A percentile compares a stretch with the other conserved stretches of the same genome.
phyloP scores from a whole-genome alignment of 2,329 filamentous ascomycete genomes.

The Sporothrix brasiliensis region DNA sequence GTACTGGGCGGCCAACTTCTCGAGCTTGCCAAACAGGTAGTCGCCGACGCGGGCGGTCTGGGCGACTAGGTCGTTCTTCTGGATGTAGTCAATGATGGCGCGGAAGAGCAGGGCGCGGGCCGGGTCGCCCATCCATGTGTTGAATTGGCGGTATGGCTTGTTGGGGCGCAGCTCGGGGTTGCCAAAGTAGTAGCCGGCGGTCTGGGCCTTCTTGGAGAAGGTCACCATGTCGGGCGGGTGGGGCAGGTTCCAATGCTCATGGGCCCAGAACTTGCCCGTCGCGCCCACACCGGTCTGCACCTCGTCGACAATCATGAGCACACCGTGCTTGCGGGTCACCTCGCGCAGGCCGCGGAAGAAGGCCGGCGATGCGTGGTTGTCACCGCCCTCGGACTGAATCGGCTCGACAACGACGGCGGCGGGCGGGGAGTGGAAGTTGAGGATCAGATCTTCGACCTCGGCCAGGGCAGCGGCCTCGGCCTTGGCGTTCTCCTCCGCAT shows the following conservation, averaged over 20 bases:
- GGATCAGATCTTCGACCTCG: constrained; percentile 81
- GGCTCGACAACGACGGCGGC: constrained; percentile 85
- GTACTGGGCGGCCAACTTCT: constrained; percentile 68
- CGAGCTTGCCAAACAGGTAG: constrained; percentile 74
- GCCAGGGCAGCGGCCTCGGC: constrained; percentile 80
- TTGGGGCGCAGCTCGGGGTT: constrained; percentile 80
- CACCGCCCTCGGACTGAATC: constrained; percentile 89
- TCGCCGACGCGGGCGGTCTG: constrained; percentile 77
- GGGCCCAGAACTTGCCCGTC: constrained; percentile 93
- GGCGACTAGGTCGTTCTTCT: constrained; percentile 74
- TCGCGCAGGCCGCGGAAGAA: constrained; percentile 86
- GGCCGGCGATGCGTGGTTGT: constrained; percentile 85
- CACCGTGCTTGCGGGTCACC: constrained; percentile 73
- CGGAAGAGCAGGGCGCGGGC: constrained; percentile 82
- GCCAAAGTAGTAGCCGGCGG: constrained; percentile 88
- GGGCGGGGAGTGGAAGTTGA: constrained; percentile 75
- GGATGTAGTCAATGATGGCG: constrained; percentile 78
- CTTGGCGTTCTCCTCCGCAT: constrained; percentile 76
- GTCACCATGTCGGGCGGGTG: constrained; percentile 90
- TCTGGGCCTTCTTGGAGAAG: constrained; percentile 94
- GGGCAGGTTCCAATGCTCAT: constrained; percentile 87
- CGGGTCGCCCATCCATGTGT: constrained; percentile 96
- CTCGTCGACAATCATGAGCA: constrained; percentile 90
- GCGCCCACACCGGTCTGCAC: constrained; percentile 92
- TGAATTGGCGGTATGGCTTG: constrained; percentile 94